Conservation (phyloP, 768 basidiomycete species). For the Amanita exitialis region DNA sequence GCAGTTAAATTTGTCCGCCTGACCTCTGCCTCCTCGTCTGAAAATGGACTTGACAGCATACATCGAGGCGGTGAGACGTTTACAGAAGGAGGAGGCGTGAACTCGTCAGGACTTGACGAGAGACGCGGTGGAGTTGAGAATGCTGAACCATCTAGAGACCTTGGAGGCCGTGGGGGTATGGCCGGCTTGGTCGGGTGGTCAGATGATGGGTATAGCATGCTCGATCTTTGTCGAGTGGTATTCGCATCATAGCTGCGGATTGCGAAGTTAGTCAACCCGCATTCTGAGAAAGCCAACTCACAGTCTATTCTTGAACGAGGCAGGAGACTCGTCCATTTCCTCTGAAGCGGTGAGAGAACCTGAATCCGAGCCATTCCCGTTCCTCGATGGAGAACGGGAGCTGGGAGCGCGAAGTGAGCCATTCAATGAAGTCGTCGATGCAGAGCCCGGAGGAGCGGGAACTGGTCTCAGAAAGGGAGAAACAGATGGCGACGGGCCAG, state of each 20-base stretch:
- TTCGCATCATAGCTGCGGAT: constrained; percentile 5
- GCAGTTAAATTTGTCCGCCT: constrained; percentile 3
- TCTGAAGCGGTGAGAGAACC: background rate
- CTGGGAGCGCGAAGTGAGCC: background rate
- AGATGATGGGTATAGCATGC: constrained; percentile 8
- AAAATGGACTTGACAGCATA: constrained; percentile 9
- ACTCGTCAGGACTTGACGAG: constrained; percentile 1
- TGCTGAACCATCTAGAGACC: constrained; percentile 9
- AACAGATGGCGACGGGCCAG: constrained; percentile 25
- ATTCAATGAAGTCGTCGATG: background rate
- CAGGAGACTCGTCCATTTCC: constrained; percentile 10
- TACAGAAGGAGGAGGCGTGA: background rate
- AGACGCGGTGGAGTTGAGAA: no score
- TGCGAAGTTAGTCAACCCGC: background rate
- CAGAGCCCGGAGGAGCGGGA: constrained; percentile 22
- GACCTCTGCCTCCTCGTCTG: constrained; percentile 12
- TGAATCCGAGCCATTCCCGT: background rate
- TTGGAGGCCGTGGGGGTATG: constrained; percentile 15
- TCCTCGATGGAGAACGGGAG: constrained; percentile 1
- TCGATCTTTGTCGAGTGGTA: constrained; percentile 8
- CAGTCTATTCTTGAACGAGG: constrained; percentile 38
- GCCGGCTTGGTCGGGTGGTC: constrained; percentile 13
- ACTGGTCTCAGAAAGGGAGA: constrained; percentile 48
- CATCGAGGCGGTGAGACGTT: constrained; percentile 8
- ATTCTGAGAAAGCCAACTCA: constrained; percentile 22